A percentile compares a stretch with the other conserved stretches of the same genome.
Conservation (phyloP, 768 basidiomycete species). For the Suillus plorans region DNA sequence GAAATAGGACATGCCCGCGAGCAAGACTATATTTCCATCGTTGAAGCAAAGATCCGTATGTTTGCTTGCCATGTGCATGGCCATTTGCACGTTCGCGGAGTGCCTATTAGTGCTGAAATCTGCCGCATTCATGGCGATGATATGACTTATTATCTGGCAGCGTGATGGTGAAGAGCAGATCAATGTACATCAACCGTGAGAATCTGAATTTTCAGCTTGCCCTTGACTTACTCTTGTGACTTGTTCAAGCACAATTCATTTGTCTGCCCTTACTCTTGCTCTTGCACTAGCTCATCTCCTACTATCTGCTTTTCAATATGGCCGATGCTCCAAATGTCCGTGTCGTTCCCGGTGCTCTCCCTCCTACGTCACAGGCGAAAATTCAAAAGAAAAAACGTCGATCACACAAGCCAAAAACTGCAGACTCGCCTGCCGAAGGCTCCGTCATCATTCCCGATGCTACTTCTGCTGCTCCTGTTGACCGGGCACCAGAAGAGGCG, state of each 20-base stretch:
- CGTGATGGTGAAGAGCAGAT: neutral
- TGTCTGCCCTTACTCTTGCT: neutral
- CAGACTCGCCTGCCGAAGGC: constrained; percentile 45
- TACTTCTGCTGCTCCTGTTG: constrained; percentile 44
- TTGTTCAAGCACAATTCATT: neutral
- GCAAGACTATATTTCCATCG: constrained; percentile 69
- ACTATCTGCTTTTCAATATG: constrained; percentile 27
- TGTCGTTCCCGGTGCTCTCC: constrained; percentile 76
- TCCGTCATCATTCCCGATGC: constrained; percentile 43
- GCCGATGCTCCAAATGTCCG: constrained; percentile 42
- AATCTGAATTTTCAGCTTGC: constrained; percentile 11
- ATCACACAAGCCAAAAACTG: constrained; percentile 43
- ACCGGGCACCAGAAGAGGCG: constrained; percentile 47
- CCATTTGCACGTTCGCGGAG: constrained; percentile 12
- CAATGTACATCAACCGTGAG: constrained; percentile 7
- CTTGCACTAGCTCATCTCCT: constrained; percentile 8
- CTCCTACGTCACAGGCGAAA: constrained; percentile 58
- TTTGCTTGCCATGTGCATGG: constrained; percentile 31
- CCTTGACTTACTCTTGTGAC: constrained; percentile 2
- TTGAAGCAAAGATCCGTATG: constrained; percentile 60
- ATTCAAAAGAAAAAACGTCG: constrained; percentile 70
- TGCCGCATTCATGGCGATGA: constrained; percentile 17
- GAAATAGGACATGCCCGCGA: constrained; percentile 59
- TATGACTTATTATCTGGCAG: neutral
- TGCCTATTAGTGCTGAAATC: constrained; percentile 52